These are phyloP conservation scores for Brassica rapa DNA, from an alignment of 345 rosid genomes.

Conservation along the genomic window DNA sequence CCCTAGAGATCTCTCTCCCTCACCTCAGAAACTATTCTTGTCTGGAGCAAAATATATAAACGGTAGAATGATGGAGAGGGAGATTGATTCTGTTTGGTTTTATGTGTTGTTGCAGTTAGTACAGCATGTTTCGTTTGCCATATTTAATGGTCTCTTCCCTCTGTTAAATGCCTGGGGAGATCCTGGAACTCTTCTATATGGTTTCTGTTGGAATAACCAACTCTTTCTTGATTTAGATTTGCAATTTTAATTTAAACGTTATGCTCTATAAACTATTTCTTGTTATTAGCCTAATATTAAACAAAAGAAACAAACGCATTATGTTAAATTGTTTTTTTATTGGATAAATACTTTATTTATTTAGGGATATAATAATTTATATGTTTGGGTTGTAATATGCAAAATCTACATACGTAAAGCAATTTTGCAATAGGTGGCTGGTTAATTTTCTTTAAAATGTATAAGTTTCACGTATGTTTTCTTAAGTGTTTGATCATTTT, in stretches of 20 bases:
- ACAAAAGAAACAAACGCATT: not conserved
- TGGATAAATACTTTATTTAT: not conserved
- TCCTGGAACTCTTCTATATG: not conserved
- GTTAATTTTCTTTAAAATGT: too few species aligned
- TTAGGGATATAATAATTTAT: not conserved
- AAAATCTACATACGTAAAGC: too few species aligned
- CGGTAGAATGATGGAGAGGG: constrained; percentile 5
- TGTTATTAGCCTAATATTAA: not conserved
- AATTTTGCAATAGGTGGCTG: too few species aligned
- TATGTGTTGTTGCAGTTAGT: constrained; percentile 12
- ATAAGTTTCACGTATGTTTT: too few species aligned
- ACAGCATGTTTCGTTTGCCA: constrained; percentile 23
- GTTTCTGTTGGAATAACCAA: constrained; percentile 31
- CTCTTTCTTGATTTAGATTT: constrained; percentile 27
- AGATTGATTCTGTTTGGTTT: constrained; percentile 27
- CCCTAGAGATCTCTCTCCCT: not conserved
- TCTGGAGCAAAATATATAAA: not conserved
- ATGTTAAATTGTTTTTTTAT: not conserved
- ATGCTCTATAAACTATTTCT: not conserved
- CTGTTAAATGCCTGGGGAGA: constrained; percentile 21
- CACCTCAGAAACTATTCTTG: constrained; percentile 2
- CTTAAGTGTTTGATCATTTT: too few species aligned
- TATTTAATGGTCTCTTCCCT: not conserved
- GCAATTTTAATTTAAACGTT: not conserved
- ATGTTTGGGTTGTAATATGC: too few species aligned